A percentile compares a stretch with the other conserved stretches of the same genome.
phyloP scores from a whole-genome alignment of 306 rosid species.

The Cucurbita maxima region DNA sequence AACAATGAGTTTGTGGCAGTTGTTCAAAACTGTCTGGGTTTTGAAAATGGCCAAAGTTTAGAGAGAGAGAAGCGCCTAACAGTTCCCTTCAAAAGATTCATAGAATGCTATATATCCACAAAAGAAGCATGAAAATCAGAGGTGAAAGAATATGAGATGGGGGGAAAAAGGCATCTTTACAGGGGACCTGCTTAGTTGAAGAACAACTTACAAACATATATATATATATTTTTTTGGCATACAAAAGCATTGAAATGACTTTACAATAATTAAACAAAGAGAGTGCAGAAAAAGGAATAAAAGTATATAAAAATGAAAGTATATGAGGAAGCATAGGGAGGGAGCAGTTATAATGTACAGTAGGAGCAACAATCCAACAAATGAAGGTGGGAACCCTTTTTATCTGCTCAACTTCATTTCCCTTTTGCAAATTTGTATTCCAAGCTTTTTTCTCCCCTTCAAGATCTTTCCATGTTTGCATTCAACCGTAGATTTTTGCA shows the following conservation, averaged over 20 bases:
- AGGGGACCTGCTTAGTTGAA: not conserved
- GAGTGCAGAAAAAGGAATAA: slow-evolving; percentile 1
- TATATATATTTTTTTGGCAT: not conserved
- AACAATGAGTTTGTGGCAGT: not conserved
- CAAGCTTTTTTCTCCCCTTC: not conserved
- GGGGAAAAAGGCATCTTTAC: not conserved
- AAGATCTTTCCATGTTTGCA: not conserved
- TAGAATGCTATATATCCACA: slow-evolving; percentile 5
- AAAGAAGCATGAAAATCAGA: not conserved
- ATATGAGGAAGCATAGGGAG: not conserved
- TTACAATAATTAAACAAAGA: slow-evolving; percentile 5
- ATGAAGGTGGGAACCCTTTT: slow-evolving; percentile 10
- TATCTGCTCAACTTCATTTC: slow-evolving; percentile 6
- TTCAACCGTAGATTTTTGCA: not conserved
- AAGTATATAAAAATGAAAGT: not conserved
- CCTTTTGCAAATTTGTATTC: slow-evolving; percentile 11
- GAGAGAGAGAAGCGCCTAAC: not conserved
- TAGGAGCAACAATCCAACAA: slow-evolving; percentile 6
- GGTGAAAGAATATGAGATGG: not conserved
- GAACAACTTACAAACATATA: not conserved
- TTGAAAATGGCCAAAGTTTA: slow-evolving; percentile 3
- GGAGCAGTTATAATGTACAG: slow-evolving; percentile 2
- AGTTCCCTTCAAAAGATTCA: slow-evolving; percentile 4
- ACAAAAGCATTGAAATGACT: slow-evolving; percentile 10
- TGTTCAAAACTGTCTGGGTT: not conserved